Evolutionary conservation across 2,329 filamentous ascomycete species (phyloP).

Genomic region (Aureobasidium namibiae): DNA sequence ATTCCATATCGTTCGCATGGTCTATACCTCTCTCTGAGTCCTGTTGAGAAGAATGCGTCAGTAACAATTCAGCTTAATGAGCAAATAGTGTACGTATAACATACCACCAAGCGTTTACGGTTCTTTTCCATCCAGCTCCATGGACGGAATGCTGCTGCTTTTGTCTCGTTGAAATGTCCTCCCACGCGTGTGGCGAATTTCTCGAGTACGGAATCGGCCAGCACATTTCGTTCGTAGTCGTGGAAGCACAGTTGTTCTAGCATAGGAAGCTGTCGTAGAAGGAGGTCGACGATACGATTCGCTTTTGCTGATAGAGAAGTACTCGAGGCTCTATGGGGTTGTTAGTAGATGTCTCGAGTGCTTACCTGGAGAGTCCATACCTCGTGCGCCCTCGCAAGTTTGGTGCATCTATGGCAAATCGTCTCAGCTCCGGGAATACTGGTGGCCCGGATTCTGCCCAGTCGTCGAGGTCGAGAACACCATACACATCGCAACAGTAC

Average conservation of each 20-base stretch:
- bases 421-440: background rate
- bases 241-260: background rate
- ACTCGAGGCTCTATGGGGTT: background rate
- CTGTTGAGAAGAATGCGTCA: background rate
- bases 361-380: background rate
- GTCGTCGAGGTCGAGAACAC: background rate
- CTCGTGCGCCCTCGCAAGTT: background rate
- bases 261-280: background rate
- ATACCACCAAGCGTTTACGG: background rate
- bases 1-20: background rate
- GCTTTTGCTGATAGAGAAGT: background rate
- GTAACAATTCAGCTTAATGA: background rate
- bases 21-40: background rate
- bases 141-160: background rate
- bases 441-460: background rate
- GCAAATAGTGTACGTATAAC: background rate
- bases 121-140: conserved; percentile 1
- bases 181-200: background rate
- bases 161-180: background rate
- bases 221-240: background rate
- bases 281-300: background rate
- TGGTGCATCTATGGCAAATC: background rate
- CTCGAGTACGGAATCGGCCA: background rate
- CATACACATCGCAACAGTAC: conserved; percentile 1
- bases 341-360: background rate